These are phyloP conservation scores for Arctium lappa DNA, from an alignment of 129 eudicot species.

Conservation along the genomic window DNA sequence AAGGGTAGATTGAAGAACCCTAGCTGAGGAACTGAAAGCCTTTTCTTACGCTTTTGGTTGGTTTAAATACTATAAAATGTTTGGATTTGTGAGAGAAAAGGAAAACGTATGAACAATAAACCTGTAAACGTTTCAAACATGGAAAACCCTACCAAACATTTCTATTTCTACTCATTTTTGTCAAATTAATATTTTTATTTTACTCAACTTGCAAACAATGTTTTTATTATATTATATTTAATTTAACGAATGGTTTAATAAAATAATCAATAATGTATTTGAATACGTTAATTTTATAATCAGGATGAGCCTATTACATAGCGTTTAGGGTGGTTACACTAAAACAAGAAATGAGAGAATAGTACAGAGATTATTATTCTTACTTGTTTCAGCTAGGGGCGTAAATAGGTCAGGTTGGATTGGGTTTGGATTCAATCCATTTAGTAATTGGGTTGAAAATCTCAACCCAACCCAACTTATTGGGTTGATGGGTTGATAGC, in stretches of 20 bases:
- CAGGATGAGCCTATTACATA: background rate
- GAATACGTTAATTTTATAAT: background rate
- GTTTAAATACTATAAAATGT: background rate
- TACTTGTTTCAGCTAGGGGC: too few relatives aligned
- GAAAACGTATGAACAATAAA: background rate
- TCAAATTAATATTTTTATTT: background rate
- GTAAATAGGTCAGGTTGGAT: too few relatives aligned
- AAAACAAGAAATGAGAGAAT: too few relatives aligned
- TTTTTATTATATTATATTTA: background rate
- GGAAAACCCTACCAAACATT: conserved; percentile 19
- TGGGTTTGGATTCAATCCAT: too few relatives aligned
- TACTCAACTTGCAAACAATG: background rate
- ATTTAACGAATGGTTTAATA: background rate
- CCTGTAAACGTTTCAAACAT: conserved; percentile 33
- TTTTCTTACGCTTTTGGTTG: background rate
- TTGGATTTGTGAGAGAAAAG: background rate
- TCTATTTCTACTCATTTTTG: conserved; percentile 23
- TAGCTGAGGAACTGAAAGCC: background rate
- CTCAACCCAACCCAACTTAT: too few relatives aligned
- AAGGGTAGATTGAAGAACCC: conserved; percentile 20
- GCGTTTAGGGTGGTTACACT: too few relatives aligned
- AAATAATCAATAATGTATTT: background rate
- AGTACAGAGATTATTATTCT: too few relatives aligned
- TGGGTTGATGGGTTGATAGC: too few relatives aligned
- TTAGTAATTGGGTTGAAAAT: too few relatives aligned